Base-by-base conservation (phyloP, 192 early-diverging fungal species). In the Chytriomyces sp. region DNA sequence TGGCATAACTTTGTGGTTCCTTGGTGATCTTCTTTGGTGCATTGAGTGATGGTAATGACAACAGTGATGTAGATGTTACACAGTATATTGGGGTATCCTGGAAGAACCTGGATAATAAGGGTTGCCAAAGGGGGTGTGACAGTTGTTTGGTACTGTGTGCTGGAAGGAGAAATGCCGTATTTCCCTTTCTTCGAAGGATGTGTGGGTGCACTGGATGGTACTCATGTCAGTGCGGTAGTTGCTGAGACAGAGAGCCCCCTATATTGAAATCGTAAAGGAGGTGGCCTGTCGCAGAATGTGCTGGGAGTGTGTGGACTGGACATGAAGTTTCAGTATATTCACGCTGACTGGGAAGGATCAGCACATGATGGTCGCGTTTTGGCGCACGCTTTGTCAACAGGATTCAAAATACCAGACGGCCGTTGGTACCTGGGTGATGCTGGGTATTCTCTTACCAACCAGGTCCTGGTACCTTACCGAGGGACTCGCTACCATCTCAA, bases 401-500 rank as follows among this genome's bases (percentile, higher is more conserved):
- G 75, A 24, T 77, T 77, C 50, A 26, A 71, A 2, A 61, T 77
- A 18, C 64, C 75, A 45, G 45, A n/a, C 10, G 75, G 75, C 0
- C 9, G 48, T 13, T 77, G 44, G 43, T 77, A 73, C 43, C 45
- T 77, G 9, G 75, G 3, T 1, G 75, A 77, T 75, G 75, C 70
- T 53, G 67, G 75, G 6, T 77, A 69, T 43, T 9, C 50, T 7
- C 59, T 48, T 57, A 60, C 50, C 46, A 71, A 77, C 8, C n/a
- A 18, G 16, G 47, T 77, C 0, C 6, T 77, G 1, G 67, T 61
- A 1, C 75, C 65, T 35, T 77, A 77, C 60, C 67, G 67, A 8
- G 75, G 75, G 1, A 50, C 75, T 8, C 75, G 67, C 9, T 77
- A 77, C 7, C 75, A 77, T 61, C 50, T 77, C 16, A 77, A 71